Base-by-base conservation (phyloP, 225 moss, liverwort and hornwort species). In the Polytrichum commune region DNA sequence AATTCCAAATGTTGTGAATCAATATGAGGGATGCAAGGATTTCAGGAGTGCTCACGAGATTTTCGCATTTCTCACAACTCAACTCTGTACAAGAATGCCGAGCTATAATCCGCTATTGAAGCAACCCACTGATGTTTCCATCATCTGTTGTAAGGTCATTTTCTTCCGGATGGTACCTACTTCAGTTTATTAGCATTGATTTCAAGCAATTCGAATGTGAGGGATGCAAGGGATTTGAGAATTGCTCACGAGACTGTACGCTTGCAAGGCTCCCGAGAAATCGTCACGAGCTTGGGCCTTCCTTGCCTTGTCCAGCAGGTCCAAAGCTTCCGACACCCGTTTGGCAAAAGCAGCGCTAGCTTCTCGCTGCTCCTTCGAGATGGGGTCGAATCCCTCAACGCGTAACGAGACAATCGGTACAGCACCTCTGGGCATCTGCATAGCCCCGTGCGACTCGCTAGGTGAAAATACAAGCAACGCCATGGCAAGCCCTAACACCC, bases 221-320 rank as follows among this genome's bases (percentile, higher is more conserved):
- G 13, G 35, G 13, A 13, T 46, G 16, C 46, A 46, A 46, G 46
- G 46, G 46, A 46, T 16, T 13, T 46, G 46, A 46, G 46, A 16
- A 16, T 46, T 46, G 18, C 24, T 9, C 68, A 85, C 86, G 83
- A 80, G 67, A 67, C 71, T 80, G 72, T 77, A 87, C 58, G 60
- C 80, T 32, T 73, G 77, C 26, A 87, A 68, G 0, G 86, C 83
- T 60, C 70, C 78, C 18, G 57, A 5, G 53, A 78, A 87, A 26
- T 87, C 76, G 26, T 80, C 83, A 18, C 73, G 75, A 6, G 83
- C 86, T 23, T 83, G 83, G 20, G 83, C 86, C 64, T 73, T 63
- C 64, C 78, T 62, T 19, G 72, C 86, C 71, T 78, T 78, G 62
- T 83, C 78, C 67, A 87, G 55, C 60, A 87, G 78, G 63, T 70